Conservation (phyloP, 2,329 filamentous ascomycete species). For the Davidsoniella virescens region DNA sequence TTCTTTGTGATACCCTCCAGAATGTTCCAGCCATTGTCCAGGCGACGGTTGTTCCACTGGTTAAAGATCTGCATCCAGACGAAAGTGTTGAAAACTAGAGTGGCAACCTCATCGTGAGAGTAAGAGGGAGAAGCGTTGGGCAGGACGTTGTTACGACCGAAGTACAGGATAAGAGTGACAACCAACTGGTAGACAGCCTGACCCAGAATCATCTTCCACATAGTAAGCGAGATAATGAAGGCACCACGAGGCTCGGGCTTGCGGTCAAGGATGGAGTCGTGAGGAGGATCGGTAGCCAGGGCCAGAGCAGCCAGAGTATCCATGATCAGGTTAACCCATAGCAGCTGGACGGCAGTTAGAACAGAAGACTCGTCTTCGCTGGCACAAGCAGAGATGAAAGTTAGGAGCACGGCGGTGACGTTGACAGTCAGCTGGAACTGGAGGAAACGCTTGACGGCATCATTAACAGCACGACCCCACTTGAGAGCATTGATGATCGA, state of each 20-base stretch:
- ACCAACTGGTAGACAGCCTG: conserved; percentile 81
- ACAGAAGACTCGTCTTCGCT: conserved; percentile 55
- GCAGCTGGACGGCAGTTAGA: conserved; percentile 73
- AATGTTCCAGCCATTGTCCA: conserved; percentile 92
- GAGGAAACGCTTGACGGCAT: conserved; percentile 61
- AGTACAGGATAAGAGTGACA: conserved; percentile 67
- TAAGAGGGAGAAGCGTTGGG: conserved; percentile 9
- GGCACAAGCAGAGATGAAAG: conserved; percentile 73
- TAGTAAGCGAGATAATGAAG: conserved; percentile 63
- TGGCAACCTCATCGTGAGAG: conserved; percentile 41
- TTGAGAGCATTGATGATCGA: conserved; percentile 74
- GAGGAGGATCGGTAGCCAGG: conserved; percentile 78
- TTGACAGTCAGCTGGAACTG: conserved; percentile 77
- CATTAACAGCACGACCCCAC: conserved; percentile 65
- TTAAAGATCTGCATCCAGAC: conserved; percentile 99
- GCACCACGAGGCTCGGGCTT: conserved; percentile 46
- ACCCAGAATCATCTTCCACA: conserved; percentile 99
- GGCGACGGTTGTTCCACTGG: conserved; percentile 86
- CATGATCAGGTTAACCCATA: conserved; percentile 98
- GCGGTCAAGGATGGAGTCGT: conserved; percentile 61
- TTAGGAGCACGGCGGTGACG: conserved; percentile 73
- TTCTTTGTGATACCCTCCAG: conserved; percentile 78
- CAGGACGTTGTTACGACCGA: conserved; percentile 28
- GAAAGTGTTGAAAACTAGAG: conserved; percentile 92
- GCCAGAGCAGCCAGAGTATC: conserved; percentile 84